Evolutionary conservation across 768 basidiomycete species (phyloP).

Genomic region (Auriscalpium microsporum): DNA sequence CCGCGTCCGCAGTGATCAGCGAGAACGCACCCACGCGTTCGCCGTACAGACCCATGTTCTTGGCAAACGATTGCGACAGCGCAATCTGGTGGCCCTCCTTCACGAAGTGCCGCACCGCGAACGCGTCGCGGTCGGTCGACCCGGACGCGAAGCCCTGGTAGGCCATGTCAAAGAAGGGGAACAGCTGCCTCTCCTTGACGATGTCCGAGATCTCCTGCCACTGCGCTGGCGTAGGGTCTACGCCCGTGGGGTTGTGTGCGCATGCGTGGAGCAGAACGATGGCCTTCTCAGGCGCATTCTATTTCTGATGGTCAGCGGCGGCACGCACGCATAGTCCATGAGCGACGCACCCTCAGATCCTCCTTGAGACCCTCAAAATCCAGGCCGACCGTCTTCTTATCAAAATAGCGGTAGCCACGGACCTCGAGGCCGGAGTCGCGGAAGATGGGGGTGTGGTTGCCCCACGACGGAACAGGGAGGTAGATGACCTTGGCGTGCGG

Average conservation of each 20-base stretch:
- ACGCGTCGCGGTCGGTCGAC: slow-evolving; percentile 82
- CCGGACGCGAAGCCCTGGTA: slow-evolving; percentile 99
- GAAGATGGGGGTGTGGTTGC: slow-evolving; percentile 92
- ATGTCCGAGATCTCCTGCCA: slow-evolving; percentile 88
- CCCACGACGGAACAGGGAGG: slow-evolving; percentile 92
- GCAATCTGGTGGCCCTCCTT: slow-evolving; percentile 84
- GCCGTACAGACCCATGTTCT: slow-evolving; percentile 99
- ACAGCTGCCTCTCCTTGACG: slow-evolving; percentile 79
- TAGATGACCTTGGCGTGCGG: slow-evolving; percentile 83
- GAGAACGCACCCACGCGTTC: slow-evolving; percentile 99
- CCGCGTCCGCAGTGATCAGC: slow-evolving; percentile 55
- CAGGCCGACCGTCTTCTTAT: slow-evolving; percentile 84
- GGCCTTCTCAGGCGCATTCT: slow-evolving; percentile 50
- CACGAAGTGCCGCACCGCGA: slow-evolving; percentile 92
- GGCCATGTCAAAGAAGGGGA: slow-evolving; percentile 99
- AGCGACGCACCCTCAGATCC: slow-evolving; percentile 61
- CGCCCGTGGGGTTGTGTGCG: slow-evolving; percentile 98
- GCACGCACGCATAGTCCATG: too few relatives aligned
- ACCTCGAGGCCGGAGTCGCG: slow-evolving; percentile 93
- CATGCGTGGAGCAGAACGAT: slow-evolving; percentile 93
- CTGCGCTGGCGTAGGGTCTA: slow-evolving; percentile 89
- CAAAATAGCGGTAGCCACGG: slow-evolving; percentile 87
- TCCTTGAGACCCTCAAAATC: slow-evolving; percentile 88
- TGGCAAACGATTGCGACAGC: slow-evolving; percentile 92
- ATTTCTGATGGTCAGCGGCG: too few relatives aligned